phyloP scores from a whole-genome alignment of 2,329 filamentous ascomycete genomes.

The Penicillium sp. region DNA sequence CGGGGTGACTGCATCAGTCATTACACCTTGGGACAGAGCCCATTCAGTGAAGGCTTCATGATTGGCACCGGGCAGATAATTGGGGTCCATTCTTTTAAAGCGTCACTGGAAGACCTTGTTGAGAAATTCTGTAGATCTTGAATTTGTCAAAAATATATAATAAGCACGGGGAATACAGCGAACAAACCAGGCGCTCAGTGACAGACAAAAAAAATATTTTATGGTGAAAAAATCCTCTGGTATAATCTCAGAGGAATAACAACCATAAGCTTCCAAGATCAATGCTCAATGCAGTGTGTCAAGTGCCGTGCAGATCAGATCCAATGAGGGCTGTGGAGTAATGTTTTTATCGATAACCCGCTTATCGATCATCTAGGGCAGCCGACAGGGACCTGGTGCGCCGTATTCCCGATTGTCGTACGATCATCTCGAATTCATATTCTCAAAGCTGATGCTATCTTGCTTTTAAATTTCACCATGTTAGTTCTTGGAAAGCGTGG shows the following conservation, averaged over 20 bases:
- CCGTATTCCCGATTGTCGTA: conserved; percentile 19
- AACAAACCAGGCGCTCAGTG: background rate
- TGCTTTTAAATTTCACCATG: conserved; percentile 24
- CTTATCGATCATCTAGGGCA: conserved; percentile 1
- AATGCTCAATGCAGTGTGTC: background rate
- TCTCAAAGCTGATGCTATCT: background rate
- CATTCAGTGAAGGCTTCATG: conserved; percentile 65
- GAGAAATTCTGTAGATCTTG: background rate
- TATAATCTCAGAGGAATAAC: background rate
- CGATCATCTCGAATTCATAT: conserved; percentile 7
- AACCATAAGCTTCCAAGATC: background rate
- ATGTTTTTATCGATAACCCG: conserved; percentile 18
- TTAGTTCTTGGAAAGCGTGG: conserved; percentile 26
- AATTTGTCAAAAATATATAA: background rate
- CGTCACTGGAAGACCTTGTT: background rate
- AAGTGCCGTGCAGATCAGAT: background rate
- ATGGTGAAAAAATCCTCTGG: background rate
- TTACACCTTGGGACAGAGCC: conserved; percentile 65
- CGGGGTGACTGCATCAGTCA: conserved; percentile 67
- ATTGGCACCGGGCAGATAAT: conserved; percentile 36
- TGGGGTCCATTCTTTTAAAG: conserved; percentile 24
- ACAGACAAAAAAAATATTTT: background rate
- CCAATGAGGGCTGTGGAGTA: background rate
- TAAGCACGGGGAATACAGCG: background rate
- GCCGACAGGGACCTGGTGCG: background rate